Base-by-base conservation (phyloP, 495 filamentous ascomycete species). In the Sporormia fimetaria region DNA sequence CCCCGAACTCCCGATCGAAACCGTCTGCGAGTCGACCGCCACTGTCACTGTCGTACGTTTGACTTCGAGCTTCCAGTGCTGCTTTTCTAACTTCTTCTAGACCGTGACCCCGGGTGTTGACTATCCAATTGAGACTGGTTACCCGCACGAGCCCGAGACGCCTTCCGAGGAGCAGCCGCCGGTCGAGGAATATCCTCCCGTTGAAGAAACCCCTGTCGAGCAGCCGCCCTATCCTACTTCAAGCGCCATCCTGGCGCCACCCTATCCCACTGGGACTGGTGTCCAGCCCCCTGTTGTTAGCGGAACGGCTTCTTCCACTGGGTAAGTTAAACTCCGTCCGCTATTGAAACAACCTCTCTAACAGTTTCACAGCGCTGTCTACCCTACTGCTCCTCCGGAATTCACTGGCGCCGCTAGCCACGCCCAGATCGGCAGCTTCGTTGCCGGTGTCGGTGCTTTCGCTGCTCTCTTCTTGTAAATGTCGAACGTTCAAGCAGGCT, bases 401-500 rank as follows among this genome's bases (percentile, higher is more conserved):
- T 52, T 47, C 49, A 52, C 49, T 29, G 49, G 49, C 20, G 49
- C 49, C 43, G 49, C 49, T 20, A 27, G 16, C 37, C 31, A 36
- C 15, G 27, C 24, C 40, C 21, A 52, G 25, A 32, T 42, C 21
- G 49, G 32, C 27, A 37, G 42, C 43, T 46, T 47, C 49, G 49
- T 47, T 22, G 49, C 49, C 43, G 49, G 49, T 52, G 42, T 49
- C 29, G 45, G 45, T 49, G 45, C 45, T 37, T 37, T 49, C 39
- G 45, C 45, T 43, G 45, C 45, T 43, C 23, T 49, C 28, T 49
- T 52, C 49, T 52, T 52, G 49, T 52, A 52, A 52, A 52, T 41
- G 47, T 52, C 49, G n/a, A 52, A 47, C 9, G 38, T 40, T 33
- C 47, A 51, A 51, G 36, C 35, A 26, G 42, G 37, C 42, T 40